These are phyloP conservation scores for Nannizzia gypsea DNA, from an alignment of 2,329 filamentous ascomycete species.

Conservation along the genomic window DNA sequence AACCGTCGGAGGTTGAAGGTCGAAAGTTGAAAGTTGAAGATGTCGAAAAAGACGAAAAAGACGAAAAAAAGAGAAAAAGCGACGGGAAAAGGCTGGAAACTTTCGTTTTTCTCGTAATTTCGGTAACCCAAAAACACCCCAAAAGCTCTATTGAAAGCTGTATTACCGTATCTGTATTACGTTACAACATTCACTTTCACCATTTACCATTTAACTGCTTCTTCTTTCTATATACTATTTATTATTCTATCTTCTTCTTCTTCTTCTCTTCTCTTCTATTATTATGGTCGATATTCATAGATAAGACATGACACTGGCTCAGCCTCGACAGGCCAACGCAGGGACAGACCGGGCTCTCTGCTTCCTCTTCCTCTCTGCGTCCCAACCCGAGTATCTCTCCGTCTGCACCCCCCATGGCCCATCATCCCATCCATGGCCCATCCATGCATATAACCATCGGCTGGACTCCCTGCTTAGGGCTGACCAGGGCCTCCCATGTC, in stretches of 20 bases:
- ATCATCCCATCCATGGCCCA: background rate
- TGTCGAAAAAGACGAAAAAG: conserved; percentile 5
- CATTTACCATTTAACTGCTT: background rate
- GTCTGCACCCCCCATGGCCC: too few species aligned
- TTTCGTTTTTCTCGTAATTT: background rate
- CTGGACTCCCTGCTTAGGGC: background rate
- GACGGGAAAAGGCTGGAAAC: background rate
- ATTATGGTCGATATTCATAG: background rate
- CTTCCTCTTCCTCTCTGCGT: too few species aligned
- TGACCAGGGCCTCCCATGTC: conserved; percentile 4
- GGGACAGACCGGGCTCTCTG: background rate
- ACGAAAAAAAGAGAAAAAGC: background rate
- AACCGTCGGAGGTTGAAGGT: too few species aligned
- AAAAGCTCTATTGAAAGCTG: background rate
- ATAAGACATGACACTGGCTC: background rate
- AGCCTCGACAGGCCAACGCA: background rate
- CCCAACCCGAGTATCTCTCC: background rate
- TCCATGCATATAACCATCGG: background rate
- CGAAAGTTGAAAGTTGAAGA: background rate
- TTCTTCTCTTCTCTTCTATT: background rate
- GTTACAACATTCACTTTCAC: background rate
- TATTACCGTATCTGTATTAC: background rate
- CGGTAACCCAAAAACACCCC: background rate
- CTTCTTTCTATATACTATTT: background rate
- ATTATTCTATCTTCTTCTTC: too few species aligned